Conservation (phyloP, 345 rosid genomes). For the Populus alba region DNA sequence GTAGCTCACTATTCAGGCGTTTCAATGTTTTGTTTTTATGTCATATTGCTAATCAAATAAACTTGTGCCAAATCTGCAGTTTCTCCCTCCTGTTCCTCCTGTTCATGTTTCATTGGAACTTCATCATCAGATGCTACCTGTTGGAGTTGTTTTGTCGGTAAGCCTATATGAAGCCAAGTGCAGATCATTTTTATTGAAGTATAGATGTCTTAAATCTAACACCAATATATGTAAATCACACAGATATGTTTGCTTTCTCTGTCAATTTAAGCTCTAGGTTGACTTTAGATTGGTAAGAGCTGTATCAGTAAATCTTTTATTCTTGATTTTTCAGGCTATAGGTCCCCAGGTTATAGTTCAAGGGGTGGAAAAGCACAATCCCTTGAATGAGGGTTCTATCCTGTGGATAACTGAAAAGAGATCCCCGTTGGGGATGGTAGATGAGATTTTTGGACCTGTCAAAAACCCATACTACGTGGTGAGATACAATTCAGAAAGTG, state of each 20-base stretch:
- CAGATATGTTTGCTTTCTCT: not conserved
- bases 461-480: slow-evolving; percentile 79
- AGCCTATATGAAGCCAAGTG: slow-evolving; percentile 14
- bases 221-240: not conserved
- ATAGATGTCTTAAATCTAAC: not conserved
- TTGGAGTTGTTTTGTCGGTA: slow-evolving; percentile 86
- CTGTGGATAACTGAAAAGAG: slow-evolving; percentile 75
- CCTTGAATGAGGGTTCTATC: slow-evolving; percentile 80
- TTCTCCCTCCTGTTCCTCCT: slow-evolving; percentile 77
- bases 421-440: slow-evolving; percentile 69
- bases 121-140: slow-evolving; percentile 67
- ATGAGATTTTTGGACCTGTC: slow-evolving; percentile 96
- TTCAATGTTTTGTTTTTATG: not conserved
- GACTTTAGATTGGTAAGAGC: not conserved
- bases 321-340: slow-evolving; percentile 44
- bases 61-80: slow-evolving; percentile 36
- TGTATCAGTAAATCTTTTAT: not conserved
- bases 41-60: not conserved
- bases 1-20: not conserved
- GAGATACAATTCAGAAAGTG: slow-evolving; percentile 85
- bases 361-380: slow-evolving; percentile 74
- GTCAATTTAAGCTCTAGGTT: not conserved
- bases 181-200: not conserved
- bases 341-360: slow-evolving; percentile 80
- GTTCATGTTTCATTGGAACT: slow-evolving; percentile 58